Evolutionary conservation across 2,329 filamentous ascomycete genomes (phyloP), one percentile per base, ranked within the genome.

Genomic region (Cyphellophora europaea): DNA sequence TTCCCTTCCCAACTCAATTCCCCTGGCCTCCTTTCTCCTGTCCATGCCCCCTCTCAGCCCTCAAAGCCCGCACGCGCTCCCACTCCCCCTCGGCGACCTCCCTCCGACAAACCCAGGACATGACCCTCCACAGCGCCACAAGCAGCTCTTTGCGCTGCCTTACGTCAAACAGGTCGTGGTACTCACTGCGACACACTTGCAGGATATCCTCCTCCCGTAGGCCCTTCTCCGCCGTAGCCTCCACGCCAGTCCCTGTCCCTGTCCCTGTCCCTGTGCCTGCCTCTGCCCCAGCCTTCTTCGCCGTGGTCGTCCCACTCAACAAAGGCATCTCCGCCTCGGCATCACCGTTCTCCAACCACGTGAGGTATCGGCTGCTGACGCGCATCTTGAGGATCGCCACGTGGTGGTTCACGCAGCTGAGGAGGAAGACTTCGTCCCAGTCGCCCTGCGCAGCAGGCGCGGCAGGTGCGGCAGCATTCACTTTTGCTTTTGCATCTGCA

Each of bases 371-470:
- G 15, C 58, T 56, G 50, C 77, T 73, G 29, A 79, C 62, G 19
- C 65, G 69, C 31, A 79, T 58, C 44, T 71, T 72, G 34, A 79
- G 51, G 31, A 79, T 66, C 37, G 69, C 66, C 41, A 78, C 61
- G 45, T 79, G 75, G 53, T 77, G 74, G 51, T 77, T 77, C 43
- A 78, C 59, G 15, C 71, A 71, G 10, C 74, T 77, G 31, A 78
- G 49, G 62, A 77, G 67, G 54, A 72, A 77, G 33, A 78, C 65
- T 71, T 78, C 47, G 16, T 47, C 19, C n/a, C 33, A 41, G 12
- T 32, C 12, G 30, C 11, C 30, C n/a, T 25, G 21, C 8, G 8
- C 21, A n/a, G 8, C 21, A n/a, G n/a, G n/a, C 8, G 21, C 21
- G 8, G 21, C n/a, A n/a, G 21, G 21, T n/a, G 21, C 21, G n/a